phyloP scores from a whole-genome alignment of 495 filamentous ascomycete species.

The Tuber brumale region DNA sequence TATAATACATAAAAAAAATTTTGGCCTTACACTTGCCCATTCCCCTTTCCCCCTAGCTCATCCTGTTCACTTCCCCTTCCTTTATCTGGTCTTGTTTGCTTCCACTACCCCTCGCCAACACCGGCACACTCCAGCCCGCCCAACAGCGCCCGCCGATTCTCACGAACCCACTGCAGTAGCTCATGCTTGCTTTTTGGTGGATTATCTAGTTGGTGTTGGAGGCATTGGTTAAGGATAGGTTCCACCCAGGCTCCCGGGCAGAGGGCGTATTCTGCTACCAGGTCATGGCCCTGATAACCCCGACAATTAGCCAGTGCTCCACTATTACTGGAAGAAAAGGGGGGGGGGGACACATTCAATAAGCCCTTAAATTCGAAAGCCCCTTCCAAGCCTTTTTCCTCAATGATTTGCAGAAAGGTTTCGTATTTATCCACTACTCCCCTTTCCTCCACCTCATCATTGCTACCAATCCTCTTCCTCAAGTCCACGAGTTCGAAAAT shows the following conservation, averaged over 20 bases:
- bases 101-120: neutral
- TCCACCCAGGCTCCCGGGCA: constrained; percentile 73
- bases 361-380: constrained; percentile 40
- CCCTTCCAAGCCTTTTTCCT: constrained; percentile 45
- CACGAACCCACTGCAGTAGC: constrained; percentile 50
- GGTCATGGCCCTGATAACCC: constrained; percentile 55
- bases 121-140: neutral
- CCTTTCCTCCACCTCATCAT: neutral
- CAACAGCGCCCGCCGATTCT: constrained; percentile 47
- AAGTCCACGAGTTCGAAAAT: constrained; percentile 57
- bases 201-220: constrained; percentile 81
- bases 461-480: constrained; percentile 31
- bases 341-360: constrained; percentile 17
- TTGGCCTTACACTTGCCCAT: neutral
- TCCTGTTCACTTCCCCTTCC: neutral
- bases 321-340: neutral
- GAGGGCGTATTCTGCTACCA: constrained; percentile 54
- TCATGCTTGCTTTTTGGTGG: constrained; percentile 64
- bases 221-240: constrained; percentile 60
- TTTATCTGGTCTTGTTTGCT: neutral
- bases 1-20: neutral
- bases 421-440: constrained; percentile 43
- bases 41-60: neutral
- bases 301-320: neutral
- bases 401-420: constrained; percentile 47